A percentile compares a stretch with the other conserved stretches of the same genome.
Evolutionary conservation across 768 basidiomycete species (phyloP).

Genomic region (Mrakia gelida): DNA sequence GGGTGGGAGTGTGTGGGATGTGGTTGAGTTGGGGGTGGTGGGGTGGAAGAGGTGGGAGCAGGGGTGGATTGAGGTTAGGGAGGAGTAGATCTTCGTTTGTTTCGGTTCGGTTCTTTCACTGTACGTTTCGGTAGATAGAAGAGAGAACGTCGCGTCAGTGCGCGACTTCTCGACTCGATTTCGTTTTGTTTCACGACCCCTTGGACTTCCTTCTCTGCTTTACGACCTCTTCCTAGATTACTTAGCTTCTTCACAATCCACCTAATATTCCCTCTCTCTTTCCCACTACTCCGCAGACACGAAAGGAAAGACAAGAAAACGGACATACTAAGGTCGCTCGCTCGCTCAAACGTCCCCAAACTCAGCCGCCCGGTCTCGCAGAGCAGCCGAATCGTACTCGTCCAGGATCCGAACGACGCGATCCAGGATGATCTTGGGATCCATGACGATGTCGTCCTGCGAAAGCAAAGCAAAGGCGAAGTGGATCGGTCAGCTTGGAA

Average conservation of each 20-base stretch:
- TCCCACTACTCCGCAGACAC: background rate
- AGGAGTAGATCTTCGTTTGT: background rate
- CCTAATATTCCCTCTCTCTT: background rate
- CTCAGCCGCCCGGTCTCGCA: background rate
- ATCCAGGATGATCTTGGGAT: constrained; percentile 6
- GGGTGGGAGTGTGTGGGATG: background rate
- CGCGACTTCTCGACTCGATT: no score
- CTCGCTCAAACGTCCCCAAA: background rate
- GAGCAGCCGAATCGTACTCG: background rate
- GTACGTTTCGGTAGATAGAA: background rate
- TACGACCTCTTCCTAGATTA: background rate
- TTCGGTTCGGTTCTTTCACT: background rate
- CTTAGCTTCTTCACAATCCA: background rate
- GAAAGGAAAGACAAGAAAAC: background rate
- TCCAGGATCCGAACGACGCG: background rate
- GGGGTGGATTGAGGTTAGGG: constrained; percentile 6
- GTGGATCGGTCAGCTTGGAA: background rate
- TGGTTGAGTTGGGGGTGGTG: background rate
- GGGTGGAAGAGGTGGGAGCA: background rate
- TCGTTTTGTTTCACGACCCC: background rate
- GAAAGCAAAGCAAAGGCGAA: background rate
- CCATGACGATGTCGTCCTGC: background rate
- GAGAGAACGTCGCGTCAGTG: background rate
- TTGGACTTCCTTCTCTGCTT: background rate
- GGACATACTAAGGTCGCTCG: background rate